A percentile compares a stretch with the other conserved stretches of the same genome.
Evolutionary conservation across 2,329 filamentous ascomycete genomes (phyloP).

Genomic region (Phialophora chinensis): DNA sequence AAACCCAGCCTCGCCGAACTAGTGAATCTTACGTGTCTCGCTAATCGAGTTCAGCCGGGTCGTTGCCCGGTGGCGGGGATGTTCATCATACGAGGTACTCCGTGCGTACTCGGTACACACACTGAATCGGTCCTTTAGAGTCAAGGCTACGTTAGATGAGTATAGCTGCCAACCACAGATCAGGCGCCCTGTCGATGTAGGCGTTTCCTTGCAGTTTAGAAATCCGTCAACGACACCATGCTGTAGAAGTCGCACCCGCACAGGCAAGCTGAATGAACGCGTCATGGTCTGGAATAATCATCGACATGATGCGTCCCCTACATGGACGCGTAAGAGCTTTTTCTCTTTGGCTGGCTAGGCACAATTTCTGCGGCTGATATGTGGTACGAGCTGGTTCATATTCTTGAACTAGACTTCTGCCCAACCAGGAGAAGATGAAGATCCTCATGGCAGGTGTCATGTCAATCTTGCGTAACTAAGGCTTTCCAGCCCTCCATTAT

Average conservation of each 20-base stretch:
- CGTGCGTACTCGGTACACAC: too few relatives aligned
- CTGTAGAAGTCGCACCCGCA: not conserved
- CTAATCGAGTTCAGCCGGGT: not conserved
- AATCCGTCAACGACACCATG: not conserved
- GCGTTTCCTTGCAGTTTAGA: not conserved
- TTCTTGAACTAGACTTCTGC: not conserved
- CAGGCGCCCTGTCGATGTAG: too few relatives aligned
- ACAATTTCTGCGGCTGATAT: not conserved
- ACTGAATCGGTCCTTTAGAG: not conserved
- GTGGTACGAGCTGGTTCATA: not conserved
- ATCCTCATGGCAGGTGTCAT: not conserved
- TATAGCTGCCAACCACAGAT: not conserved
- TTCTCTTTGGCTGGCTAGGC: not conserved
- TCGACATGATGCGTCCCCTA: not conserved
- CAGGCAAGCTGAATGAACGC: not conserved
- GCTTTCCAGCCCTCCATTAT: not conserved
- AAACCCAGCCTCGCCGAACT: not conserved
- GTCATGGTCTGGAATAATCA: not conserved
- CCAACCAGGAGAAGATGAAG: not conserved
- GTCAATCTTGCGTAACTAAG: not conserved
- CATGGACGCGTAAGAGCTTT: not conserved
- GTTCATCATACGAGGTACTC: not conserved
- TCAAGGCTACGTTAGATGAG: not conserved
- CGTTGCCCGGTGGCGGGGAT: not conserved
- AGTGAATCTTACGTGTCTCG: not conserved